phyloP scores from a whole-genome alignment of 1,284 basidiomycete genomes.

The Trichosporon coremiiforme region DNA sequence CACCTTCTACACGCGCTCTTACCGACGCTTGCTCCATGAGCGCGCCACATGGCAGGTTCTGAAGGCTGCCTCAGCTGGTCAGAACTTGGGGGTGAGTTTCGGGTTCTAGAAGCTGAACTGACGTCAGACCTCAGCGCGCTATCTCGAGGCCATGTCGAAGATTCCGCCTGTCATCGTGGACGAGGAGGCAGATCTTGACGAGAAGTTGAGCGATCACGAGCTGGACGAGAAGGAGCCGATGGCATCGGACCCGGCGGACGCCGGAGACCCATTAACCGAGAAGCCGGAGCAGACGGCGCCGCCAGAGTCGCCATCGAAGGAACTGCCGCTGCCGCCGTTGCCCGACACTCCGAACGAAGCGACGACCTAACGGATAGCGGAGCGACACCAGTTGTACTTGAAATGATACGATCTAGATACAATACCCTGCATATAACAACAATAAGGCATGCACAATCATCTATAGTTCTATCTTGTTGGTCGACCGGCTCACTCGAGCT shows the following conservation, averaged over 20 bases:
- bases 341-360: not conserved
- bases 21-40: conserved; percentile 72
- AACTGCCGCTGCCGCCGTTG: conserved; percentile 1
- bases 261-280: not conserved
- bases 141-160: conserved; percentile 41
- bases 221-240: conserved; percentile 11
- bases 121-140: conserved; percentile 41
- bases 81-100: conserved; percentile 46
- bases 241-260: not conserved
- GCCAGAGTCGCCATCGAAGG: conserved; percentile 13
- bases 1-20: conserved; percentile 74
- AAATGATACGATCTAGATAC: not conserved
- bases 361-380: not conserved
- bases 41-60: conserved; percentile 48
- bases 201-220: conserved; percentile 25
- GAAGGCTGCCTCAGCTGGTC: conserved; percentile 52
- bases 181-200: conserved; percentile 20
- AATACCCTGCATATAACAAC: conserved; percentile 22
- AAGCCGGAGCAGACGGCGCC: not conserved
- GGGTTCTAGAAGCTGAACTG: not conserved
- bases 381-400: conserved; percentile 5
- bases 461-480: not conserved
- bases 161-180: conserved; percentile 39
- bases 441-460: conserved; percentile 19
- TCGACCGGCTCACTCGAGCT: conserved; percentile 42